phyloP scores from a whole-genome alignment of 805 yeast species.

The Blastobotrys peoriensis region DNA sequence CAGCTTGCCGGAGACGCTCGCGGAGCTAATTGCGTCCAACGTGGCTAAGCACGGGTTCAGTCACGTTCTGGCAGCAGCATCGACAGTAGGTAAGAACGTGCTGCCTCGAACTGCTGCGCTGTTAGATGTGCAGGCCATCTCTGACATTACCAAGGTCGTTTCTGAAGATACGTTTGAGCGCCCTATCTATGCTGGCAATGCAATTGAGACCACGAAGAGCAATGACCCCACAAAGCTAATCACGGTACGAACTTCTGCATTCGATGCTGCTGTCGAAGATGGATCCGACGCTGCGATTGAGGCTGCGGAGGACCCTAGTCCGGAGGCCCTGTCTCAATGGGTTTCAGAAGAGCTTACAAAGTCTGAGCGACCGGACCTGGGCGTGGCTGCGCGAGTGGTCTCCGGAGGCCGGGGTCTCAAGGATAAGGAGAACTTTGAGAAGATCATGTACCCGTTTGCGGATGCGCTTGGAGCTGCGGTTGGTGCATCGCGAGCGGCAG shows the following conservation, averaged over 20 bases:
- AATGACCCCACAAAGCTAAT: conserved; percentile 59
- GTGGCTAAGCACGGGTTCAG: conserved; percentile 43
- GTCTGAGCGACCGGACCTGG: conserved; percentile 86
- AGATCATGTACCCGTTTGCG: conserved; percentile 75
- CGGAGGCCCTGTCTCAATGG: conserved; percentile 46
- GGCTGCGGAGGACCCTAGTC: conserved; percentile 28
- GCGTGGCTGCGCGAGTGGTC: conserved; percentile 73
- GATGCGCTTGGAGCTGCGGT: conserved; percentile 81
- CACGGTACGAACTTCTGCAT: conserved; percentile 83
- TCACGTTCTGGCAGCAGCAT: conserved; percentile 73
- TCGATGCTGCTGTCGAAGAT: conserved; percentile 43
- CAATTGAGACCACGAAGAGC: conserved; percentile 72
- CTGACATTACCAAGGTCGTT: conserved; percentile 69
- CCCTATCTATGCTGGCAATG: conserved; percentile 96
- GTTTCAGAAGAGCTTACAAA: conserved; percentile 68
- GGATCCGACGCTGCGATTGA: conserved; percentile 39
- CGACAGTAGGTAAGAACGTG: conserved; percentile 82
- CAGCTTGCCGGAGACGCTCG: conserved; percentile 68
- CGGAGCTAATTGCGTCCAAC: conserved; percentile 56
- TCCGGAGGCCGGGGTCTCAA: conserved; percentile 95
- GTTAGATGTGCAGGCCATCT: conserved; percentile 79
- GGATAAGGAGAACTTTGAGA: conserved; percentile 79
- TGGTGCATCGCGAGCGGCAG: conserved; percentile 98
- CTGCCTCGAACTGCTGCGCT: conserved; percentile 84
- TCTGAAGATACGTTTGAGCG: conserved; percentile 71